Base-by-base conservation (phyloP, 2,329 filamentous ascomycete genomes). In the Parastagonospora nodorum region DNA sequence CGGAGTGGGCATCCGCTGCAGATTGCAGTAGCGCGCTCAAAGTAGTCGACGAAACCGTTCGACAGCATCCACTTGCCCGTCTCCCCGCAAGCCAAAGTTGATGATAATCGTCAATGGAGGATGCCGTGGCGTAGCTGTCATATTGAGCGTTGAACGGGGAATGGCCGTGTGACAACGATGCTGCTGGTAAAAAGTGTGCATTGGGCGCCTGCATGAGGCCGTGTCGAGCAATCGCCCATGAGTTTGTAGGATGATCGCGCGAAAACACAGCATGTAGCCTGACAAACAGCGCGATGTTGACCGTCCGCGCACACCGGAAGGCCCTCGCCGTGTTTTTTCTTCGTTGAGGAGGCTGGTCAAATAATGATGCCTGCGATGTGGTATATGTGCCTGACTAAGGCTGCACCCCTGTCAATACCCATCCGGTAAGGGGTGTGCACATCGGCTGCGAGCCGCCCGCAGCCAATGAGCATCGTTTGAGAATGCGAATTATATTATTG, bases 41-140 rank as follows among this genome's bases (percentile, higher is more conserved):
- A 55, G 51, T 51, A 48, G 59, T 54, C 56, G 53, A 50, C 50
- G 47, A 65, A 63, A 63, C 54, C 63, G 63, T 67, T 69, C 58
- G 58, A 53, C 48, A 60, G 43, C 53, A 47, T 53, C 63, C 64
- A 67, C 67, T 55, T 45, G 69, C 67, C 70, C 68, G 66, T 60
- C 67, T 74, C 70, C 70, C 70, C 71, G 69, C 67, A 70, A 56
- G 69, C 68, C 63, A 61, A 63, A 63, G 58, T 59, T 50, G 35
- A 61, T 58, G 37, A 59, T 45, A 67, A 67, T 69, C 64, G 67
- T 58, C 60, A 63, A 63, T 67, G 63, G 64, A 65, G 60, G 65
- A 50, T 53, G 32, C 53, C 51, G 53, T 57, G 50, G 42, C 55
- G 39, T 44, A 46, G 48, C 48, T 57, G 57, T 52, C 57, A 59